Evolutionary conservation across 192 early-diverging fungal species (phyloP).

Genomic region (Borealophlyctis nickersoniae): DNA sequence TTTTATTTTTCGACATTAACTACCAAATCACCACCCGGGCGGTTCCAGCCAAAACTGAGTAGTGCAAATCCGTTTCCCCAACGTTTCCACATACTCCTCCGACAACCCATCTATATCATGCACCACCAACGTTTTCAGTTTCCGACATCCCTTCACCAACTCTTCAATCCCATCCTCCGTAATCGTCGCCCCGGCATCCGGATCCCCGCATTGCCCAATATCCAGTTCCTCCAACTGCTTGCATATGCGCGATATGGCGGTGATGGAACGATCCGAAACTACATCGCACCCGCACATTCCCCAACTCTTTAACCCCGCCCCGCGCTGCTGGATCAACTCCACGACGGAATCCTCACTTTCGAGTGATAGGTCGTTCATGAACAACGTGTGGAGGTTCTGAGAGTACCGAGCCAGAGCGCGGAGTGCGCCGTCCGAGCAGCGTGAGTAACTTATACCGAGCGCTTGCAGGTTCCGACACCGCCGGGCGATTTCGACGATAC

Average conservation of each 20-base stretch:
- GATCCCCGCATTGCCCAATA: not conserved
- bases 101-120: slow-evolving; percentile 6
- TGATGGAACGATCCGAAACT: not conserved
- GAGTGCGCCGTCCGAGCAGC: slow-evolving; percentile 15
- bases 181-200: not conserved
- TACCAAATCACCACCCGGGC: no score
- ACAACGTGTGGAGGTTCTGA: slow-evolving; percentile 24
- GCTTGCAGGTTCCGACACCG: slow-evolving; percentile 9
- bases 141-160: slow-evolving; percentile 6
- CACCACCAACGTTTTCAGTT: slow-evolving; percentile 6
- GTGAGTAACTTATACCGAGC: slow-evolving; percentile 25
- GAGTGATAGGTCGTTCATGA: slow-evolving; percentile 24
- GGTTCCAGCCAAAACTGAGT: slow-evolving; percentile 17
- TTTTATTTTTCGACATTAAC: no score
- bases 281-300: slow-evolving; percentile 17
- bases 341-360: not conserved
- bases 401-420: not conserved
- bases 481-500: slow-evolving; percentile 1
- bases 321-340: slow-evolving; percentile 7
- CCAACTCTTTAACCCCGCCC: slow-evolving; percentile 7
- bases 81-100: not conserved
- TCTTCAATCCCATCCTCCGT: not conserved
- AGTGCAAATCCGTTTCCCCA: not conserved
- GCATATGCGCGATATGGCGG: not conserved
- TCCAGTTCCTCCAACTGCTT: slow-evolving; percentile 8